phyloP scores from a whole-genome alignment of 1,284 basidiomycete species.

The Ceratobasidium sp. region DNA sequence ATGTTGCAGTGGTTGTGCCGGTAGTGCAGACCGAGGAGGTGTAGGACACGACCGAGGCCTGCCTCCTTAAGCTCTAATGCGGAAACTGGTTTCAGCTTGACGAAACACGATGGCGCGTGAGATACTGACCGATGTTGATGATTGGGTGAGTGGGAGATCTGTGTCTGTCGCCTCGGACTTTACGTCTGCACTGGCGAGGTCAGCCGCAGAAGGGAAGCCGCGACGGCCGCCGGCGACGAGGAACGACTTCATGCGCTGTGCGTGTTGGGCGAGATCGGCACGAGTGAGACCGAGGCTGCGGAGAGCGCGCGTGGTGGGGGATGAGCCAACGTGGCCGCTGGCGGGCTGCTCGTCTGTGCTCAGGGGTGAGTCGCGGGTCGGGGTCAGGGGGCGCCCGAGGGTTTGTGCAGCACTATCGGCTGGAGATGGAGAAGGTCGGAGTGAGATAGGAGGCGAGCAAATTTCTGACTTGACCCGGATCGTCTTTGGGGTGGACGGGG shows the following conservation, averaged over 20 bases:
- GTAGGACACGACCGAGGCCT: slow-evolving; percentile 29
- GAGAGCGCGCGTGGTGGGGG: slow-evolving; percentile 40
- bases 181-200: slow-evolving; percentile 18
- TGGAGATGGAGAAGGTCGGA: slow-evolving; percentile 27
- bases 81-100: slow-evolving; percentile 8
- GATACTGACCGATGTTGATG: slow-evolving; percentile 30
- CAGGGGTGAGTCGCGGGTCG: background rate
- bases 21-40: slow-evolving; percentile 32
- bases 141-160: slow-evolving; percentile 17
- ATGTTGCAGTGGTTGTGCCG: background rate
- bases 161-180: slow-evolving; percentile 25
- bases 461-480: slow-evolving; percentile 31
- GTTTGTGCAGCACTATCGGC: background rate
- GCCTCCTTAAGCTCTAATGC: slow-evolving; percentile 16
- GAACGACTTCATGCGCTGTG: slow-evolving; percentile 31
- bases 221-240: slow-evolving; percentile 27
- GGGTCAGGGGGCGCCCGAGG: background rate
- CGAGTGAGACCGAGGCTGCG: slow-evolving; percentile 42
- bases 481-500: slow-evolving; percentile 13
- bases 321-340: slow-evolving; percentile 1
- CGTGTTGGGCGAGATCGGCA: slow-evolving; percentile 43
- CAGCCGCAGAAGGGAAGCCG: slow-evolving; percentile 31
- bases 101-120: slow-evolving; percentile 12
- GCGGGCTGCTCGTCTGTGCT: background rate
- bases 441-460: slow-evolving; percentile 23